A percentile compares a stretch with the other conserved stretches of the same genome.
These are phyloP conservation scores for Pyrenophora graminea DNA, from an alignment of 2,329 filamentous ascomycete genomes.

Conservation along the genomic window DNA sequence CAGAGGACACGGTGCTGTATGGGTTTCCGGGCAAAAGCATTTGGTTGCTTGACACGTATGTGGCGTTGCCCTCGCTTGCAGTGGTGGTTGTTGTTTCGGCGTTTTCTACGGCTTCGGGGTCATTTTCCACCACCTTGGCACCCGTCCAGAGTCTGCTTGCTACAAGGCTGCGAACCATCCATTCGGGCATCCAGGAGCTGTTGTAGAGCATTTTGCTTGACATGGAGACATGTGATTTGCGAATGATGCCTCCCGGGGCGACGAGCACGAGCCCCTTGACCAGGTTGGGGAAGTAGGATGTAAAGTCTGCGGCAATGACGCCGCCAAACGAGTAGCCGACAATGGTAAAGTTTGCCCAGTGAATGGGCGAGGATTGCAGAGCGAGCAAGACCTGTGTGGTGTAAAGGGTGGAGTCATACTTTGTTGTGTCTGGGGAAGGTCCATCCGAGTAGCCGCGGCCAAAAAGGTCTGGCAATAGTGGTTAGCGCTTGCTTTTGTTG, in stretches of 20 bases:
- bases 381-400: slow-evolving; percentile 72
- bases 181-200: slow-evolving; percentile 63
- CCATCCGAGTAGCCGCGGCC: slow-evolving; percentile 78
- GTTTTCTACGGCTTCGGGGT: slow-evolving; percentile 27
- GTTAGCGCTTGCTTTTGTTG: slow-evolving; percentile 9
- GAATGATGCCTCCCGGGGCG: slow-evolving; percentile 77
- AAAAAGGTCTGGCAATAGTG: slow-evolving; percentile 61
- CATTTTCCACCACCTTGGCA: slow-evolving; percentile 31
- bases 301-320: slow-evolving; percentile 71
- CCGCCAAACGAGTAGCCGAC: slow-evolving; percentile 83
- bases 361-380: slow-evolving; percentile 68
- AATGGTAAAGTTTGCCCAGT: slow-evolving; percentile 63
- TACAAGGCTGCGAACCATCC: slow-evolving; percentile 56
- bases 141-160: slow-evolving; percentile 38
- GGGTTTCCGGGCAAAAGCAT: slow-evolving; percentile 58
- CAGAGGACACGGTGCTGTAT: slow-evolving; percentile 61
- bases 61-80: slow-evolving; percentile 20
- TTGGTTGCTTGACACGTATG: slow-evolving; percentile 27
- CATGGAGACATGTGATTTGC: slow-evolving; percentile 64
- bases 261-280: slow-evolving; percentile 74
- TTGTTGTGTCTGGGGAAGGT: slow-evolving; percentile 62
- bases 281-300: slow-evolving; percentile 69
- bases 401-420: slow-evolving; percentile 76
- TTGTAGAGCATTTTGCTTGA: slow-evolving; percentile 67
- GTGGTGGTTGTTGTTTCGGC: slow-evolving; percentile 14